These are phyloP conservation scores for Tricholoma bakamatsutake DNA, from an alignment of 768 basidiomycete genomes.

Conservation along the genomic window DNA sequence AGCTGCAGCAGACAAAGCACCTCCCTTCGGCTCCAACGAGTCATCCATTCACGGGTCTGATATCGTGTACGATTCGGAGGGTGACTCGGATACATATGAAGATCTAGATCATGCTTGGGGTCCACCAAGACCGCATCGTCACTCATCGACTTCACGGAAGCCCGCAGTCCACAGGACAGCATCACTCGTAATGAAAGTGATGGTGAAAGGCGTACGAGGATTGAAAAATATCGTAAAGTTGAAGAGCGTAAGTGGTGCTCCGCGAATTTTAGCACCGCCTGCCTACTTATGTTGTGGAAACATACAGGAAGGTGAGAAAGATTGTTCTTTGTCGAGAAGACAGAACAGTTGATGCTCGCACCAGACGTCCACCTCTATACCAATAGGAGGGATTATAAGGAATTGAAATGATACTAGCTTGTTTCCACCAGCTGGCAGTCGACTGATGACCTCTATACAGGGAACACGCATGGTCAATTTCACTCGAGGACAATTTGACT, in stretches of 20 bases:
- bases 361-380: no score
- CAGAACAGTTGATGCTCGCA: no score
- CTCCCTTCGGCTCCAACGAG: background rate
- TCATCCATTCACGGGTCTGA: background rate
- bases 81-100: background rate
- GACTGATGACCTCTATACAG: no score
- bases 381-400: no score
- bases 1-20: background rate
- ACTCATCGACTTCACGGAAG: background rate
- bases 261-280: no score
- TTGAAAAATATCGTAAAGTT: background rate
- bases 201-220: background rate
- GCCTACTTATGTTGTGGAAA: no score
- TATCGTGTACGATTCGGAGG: background rate
- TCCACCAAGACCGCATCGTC: background rate
- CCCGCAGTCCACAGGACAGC: background rate
- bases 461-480: no score
- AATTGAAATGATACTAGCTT: no score
- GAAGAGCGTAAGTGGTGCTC: no score
- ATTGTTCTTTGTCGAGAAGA: no score
- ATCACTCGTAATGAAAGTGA: background rate
- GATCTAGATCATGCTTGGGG: background rate
- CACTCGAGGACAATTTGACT: no score
- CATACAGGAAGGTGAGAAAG: no score
- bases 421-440: background rate